phyloP scores from a whole-genome alignment of 2,329 filamentous ascomycete genomes.

The Trichoderma hamatum region DNA sequence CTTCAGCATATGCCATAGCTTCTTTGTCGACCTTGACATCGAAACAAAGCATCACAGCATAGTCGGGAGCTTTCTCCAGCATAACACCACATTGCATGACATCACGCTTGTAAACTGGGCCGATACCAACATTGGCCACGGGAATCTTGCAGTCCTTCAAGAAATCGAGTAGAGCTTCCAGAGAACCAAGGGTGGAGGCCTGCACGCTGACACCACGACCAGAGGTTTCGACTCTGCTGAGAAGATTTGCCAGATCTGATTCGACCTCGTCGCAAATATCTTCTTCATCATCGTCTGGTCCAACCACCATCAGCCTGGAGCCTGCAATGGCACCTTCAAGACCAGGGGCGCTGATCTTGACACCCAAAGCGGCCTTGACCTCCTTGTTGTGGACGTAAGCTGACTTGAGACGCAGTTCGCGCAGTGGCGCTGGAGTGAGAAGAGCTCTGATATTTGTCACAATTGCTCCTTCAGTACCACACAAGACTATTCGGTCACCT shows the following conservation, averaged over 20 bases:
- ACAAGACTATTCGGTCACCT: slow-evolving; percentile 92
- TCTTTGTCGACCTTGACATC: slow-evolving; percentile 99
- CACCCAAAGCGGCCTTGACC: slow-evolving; percentile 96
- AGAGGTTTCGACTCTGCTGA: slow-evolving; percentile 88
- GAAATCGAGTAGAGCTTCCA: slow-evolving; percentile 96
- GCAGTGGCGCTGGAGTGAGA: slow-evolving; percentile 88
- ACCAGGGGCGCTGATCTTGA: slow-evolving; percentile 96
- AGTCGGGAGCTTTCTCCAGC: slow-evolving; percentile 93
- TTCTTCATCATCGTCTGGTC: slow-evolving; percentile 93
- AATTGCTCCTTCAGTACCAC: slow-evolving; percentile 95
- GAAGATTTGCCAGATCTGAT: slow-evolving; percentile 86
- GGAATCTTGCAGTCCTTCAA: slow-evolving; percentile 95
- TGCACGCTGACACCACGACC: slow-evolving; percentile 96
- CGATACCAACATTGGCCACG: slow-evolving; percentile 95
- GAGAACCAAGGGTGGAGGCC: slow-evolving; percentile 93
- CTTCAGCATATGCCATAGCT: slow-evolving; percentile 85
- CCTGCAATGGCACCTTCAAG: slow-evolving; percentile 96
- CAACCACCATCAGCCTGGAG: slow-evolving; percentile 90
- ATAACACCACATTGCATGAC: slow-evolving; percentile 95
- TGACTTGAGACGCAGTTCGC: slow-evolving; percentile 93
- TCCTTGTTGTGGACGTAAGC: slow-evolving; percentile 99
- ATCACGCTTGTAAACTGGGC: slow-evolving; percentile 96
- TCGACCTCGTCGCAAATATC: slow-evolving; percentile 97
- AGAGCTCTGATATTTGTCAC: slow-evolving; percentile 93
- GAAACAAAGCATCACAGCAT: slow-evolving; percentile 99